Evolutionary conservation across 1,284 basidiomycete species (phyloP).

Genomic region (Apiotrichum sp.): DNA sequence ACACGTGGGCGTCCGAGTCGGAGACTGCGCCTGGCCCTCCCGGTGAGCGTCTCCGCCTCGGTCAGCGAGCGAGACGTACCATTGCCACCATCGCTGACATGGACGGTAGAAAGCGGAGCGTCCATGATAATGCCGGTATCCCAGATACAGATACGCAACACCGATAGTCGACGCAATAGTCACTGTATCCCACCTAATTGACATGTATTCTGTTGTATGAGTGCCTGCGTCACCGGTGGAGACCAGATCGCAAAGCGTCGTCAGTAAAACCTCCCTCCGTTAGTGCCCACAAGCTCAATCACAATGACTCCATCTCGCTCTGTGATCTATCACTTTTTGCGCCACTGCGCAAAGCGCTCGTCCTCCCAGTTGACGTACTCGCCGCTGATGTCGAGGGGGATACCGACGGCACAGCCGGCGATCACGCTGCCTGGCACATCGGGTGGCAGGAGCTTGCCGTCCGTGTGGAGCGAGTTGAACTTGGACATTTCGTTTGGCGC

Average conservation of each 20-base stretch:
- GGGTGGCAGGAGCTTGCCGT: constrained; percentile 48
- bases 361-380: constrained; percentile 51
- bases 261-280: no score
- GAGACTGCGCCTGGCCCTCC: background rate
- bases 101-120: background rate
- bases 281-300: no score
- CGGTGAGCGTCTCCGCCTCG: background rate
- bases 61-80: background rate
- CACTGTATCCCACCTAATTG: background rate
- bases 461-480: constrained; percentile 47
- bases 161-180: no score
- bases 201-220: background rate
- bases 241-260: no score
- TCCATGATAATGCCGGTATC: no score
- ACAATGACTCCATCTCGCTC: background rate
- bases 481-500: constrained; percentile 39
- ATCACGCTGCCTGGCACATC: constrained; percentile 49
- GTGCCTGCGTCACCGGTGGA: constrained; percentile 10
- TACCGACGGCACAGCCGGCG: constrained; percentile 49
- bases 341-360: constrained; percentile 26
- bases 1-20: background rate
- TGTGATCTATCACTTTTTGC: constrained; percentile 3
- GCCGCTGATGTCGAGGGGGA: constrained; percentile 41
- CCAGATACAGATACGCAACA: no score
- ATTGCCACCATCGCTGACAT: background rate